Conservation (phyloP, 768 basidiomycete species). For the Kwoniella mangroviensis region DNA sequence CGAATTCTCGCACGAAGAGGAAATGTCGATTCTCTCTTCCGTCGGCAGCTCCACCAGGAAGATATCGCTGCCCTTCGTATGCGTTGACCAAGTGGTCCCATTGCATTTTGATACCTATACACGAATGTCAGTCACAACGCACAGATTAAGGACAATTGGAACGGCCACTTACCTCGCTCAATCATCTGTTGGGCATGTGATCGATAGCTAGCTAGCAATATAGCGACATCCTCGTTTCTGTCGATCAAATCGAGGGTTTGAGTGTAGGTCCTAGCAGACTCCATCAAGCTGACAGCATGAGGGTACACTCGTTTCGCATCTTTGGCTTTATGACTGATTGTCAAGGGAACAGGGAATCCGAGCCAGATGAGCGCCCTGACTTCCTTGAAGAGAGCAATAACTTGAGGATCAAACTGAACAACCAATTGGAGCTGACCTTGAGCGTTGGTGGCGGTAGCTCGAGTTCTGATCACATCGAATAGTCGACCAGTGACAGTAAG, state of each 20-base stretch:
- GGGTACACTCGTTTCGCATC: constrained; percentile 98
- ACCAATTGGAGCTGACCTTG: constrained; percentile 70
- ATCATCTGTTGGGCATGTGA: constrained; percentile 95
- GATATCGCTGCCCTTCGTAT: constrained; percentile 80
- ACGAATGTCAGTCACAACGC: constrained; percentile 1
- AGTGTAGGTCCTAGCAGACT: constrained; percentile 96
- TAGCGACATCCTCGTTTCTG: constrained; percentile 86
- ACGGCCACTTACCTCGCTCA: constrained; percentile 67
- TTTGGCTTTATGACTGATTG: constrained; percentile 94
- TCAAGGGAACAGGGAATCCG: constrained; percentile 92
- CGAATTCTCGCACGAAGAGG: constrained; percentile 93
- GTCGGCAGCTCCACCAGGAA: constrained; percentile 67
- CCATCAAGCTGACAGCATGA: constrained; percentile 89
- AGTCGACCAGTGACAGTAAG: constrained; percentile 76
- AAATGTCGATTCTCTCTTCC: constrained; percentile 85
- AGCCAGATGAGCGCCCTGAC: constrained; percentile 94
- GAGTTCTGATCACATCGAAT: constrained; percentile 73
- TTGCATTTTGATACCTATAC: constrained; percentile 83
- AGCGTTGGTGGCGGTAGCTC: constrained; percentile 48
- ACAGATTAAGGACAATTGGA: neutral
- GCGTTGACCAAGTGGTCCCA: constrained; percentile 98
- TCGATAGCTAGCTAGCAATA: constrained; percentile 91
- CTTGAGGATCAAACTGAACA: constrained; percentile 97
- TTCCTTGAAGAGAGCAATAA: constrained; percentile 94
- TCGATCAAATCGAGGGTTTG: constrained; percentile 93